Evolutionary conservation across 768 basidiomycete genomes (phyloP).

Genomic region (button mushroom (Agaricus bisporus)): DNA sequence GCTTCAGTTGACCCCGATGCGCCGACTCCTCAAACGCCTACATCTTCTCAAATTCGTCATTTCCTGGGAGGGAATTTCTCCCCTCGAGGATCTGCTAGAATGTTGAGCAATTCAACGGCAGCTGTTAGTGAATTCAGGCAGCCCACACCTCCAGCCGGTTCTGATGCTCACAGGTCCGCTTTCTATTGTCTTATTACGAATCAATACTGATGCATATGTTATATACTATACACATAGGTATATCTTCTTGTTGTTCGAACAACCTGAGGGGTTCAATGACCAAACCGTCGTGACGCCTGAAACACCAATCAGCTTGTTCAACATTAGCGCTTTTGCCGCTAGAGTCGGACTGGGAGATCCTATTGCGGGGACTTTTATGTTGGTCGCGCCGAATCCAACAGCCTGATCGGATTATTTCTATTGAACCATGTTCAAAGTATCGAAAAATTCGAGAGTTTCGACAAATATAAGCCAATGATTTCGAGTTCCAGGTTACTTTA

Average conservation of each 20-base stretch:
- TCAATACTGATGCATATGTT: neutral
- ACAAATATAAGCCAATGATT: no score
- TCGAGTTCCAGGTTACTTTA: no score
- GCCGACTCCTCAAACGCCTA: constrained; percentile 37
- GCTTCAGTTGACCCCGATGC: constrained; percentile 41
- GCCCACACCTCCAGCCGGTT: constrained; percentile 38
- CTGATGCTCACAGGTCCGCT: constrained; percentile 35
- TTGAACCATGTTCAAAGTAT: no score
- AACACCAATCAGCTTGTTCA: constrained; percentile 28
- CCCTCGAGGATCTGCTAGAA: neutral
- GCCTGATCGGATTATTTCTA: neutral
- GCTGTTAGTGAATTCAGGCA: constrained; percentile 34
- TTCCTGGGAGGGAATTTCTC: constrained; percentile 36
- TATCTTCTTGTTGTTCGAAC: constrained; percentile 37
- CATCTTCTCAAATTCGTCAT: constrained; percentile 34
- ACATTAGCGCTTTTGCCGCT: constrained; percentile 34
- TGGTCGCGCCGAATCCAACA: constrained; percentile 27
- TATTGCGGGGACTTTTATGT: constrained; percentile 40
- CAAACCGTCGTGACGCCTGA: constrained; percentile 31
- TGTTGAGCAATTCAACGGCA: constrained; percentile 34
- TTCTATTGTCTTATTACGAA: neutral
- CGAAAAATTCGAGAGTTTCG: no score
- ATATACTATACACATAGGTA: constrained; percentile 24
- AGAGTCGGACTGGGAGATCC: constrained; percentile 34
- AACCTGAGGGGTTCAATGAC: constrained; percentile 28